Conservation (phyloP, 345 rosid species). For the Euphorbia peplus region DNA sequence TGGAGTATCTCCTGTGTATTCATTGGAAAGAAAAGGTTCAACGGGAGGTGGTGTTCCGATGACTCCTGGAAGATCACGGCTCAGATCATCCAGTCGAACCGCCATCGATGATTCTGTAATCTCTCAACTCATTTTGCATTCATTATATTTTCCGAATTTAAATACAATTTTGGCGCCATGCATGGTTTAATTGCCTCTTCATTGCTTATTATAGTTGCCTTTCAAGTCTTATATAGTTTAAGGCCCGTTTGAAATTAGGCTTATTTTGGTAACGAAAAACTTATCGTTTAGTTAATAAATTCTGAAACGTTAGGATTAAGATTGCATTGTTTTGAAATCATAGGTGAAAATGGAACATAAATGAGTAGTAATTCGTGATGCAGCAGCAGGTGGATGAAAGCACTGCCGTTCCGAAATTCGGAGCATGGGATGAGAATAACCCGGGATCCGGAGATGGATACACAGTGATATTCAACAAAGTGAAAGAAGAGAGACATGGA, state of each 20-base stretch:
- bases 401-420: constrained; percentile 36
- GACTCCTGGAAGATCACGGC: constrained; percentile 27
- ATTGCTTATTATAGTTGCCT: too few relatives aligned
- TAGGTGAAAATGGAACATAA: too few relatives aligned
- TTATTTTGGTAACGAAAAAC: too few relatives aligned
- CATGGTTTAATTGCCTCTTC: too few relatives aligned
- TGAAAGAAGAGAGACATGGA: constrained; percentile 31
- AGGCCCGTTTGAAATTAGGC: too few relatives aligned
- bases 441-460: constrained; percentile 36
- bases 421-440: constrained; percentile 40
- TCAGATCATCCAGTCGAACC: constrained; percentile 18
- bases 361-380: not conserved
- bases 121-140: not conserved
- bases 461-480: constrained; percentile 31
- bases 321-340: too few relatives aligned
- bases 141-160: too few relatives aligned
- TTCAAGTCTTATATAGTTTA: too few relatives aligned
- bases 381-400: constrained; percentile 24
- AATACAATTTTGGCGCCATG: too few relatives aligned
- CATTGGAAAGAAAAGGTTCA: constrained; percentile 20
- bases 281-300: too few relatives aligned
- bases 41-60: constrained; percentile 20
- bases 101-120: constrained; percentile 24
- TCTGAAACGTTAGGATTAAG: too few relatives aligned
- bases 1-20: constrained; percentile 12